Evolutionary conservation across 1,139 yeast species (phyloP).

Genomic region (Geotrichum fermentans): DNA sequence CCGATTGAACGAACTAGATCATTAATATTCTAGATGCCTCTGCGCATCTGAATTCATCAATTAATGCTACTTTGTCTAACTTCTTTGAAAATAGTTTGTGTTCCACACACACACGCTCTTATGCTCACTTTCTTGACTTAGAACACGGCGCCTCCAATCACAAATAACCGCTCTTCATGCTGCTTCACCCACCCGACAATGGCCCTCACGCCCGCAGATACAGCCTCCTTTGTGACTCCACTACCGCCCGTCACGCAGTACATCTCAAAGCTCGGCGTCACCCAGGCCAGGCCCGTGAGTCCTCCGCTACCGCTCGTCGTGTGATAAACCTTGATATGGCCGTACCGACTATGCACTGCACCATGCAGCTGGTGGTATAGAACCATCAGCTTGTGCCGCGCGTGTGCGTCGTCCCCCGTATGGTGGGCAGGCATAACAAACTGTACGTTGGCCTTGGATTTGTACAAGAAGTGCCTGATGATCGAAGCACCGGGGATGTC

Average conservation of each 20-base stretch:
- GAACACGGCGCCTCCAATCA: constrained; percentile 56
- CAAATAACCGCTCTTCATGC: constrained; percentile 55
- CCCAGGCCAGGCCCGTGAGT: constrained; percentile 51
- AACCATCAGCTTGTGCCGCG: constrained; percentile 38
- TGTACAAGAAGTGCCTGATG: constrained; percentile 75
- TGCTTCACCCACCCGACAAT: constrained; percentile 55
- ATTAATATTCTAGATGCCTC: too few species aligned
- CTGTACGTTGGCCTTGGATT: constrained; percentile 59
- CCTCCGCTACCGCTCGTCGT: constrained; percentile 30
- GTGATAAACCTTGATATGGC: constrained; percentile 35
- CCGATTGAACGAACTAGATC: too few species aligned
- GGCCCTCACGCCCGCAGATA: constrained; percentile 49
- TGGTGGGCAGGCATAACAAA: constrained; percentile 46
- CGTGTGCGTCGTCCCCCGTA: constrained; percentile 33
- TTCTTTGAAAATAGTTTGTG: too few species aligned
- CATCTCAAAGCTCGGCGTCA: constrained; percentile 53
- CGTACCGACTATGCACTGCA: constrained; percentile 32
- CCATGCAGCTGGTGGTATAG: constrained; percentile 45
- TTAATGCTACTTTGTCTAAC: too few species aligned
- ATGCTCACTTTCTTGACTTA: too few species aligned
- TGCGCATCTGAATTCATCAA: too few species aligned
- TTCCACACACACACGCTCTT: too few species aligned
- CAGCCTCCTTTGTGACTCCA: constrained; percentile 42
- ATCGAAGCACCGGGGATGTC: constrained; percentile 33
- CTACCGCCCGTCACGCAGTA: constrained; percentile 47